phyloP scores from a whole-genome alignment of 2,329 filamentous ascomycete species.

The Escovopsis weberi region DNA sequence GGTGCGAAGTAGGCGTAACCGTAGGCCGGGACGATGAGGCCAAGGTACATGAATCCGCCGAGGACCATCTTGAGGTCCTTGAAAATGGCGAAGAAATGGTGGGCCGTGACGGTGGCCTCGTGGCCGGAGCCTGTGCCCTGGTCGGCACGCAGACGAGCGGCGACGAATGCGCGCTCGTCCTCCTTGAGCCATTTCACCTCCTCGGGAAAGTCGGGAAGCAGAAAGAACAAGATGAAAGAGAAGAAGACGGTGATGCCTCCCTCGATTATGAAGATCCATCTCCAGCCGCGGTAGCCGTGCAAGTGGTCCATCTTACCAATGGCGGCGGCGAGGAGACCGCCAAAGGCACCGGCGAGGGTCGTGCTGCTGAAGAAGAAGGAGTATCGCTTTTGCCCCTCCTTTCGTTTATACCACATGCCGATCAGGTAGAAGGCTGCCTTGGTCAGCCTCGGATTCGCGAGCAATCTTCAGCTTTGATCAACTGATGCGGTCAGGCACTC shows the following conservation, averaged over 20 bases:
- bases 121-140: constrained; percentile 47
- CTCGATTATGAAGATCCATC: constrained; percentile 75
- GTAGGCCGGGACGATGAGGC: constrained; percentile 63
- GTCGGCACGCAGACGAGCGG: constrained; percentile 51
- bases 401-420: constrained; percentile 79
- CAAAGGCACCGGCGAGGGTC: constrained; percentile 69
- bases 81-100: constrained; percentile 48
- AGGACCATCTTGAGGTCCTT: constrained; percentile 62
- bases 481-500: constrained; percentile 4
- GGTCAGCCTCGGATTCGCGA: background rate
- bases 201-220: constrained; percentile 61
- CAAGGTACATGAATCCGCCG: constrained; percentile 70
- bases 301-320: constrained; percentile 78
- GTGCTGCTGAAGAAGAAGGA: constrained; percentile 86
- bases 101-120: constrained; percentile 43
- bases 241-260: constrained; percentile 49
- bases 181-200: constrained; percentile 56
- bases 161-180: constrained; percentile 55
- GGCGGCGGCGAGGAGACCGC: constrained; percentile 68
- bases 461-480: background rate
- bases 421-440: constrained; percentile 48
- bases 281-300: constrained; percentile 56
- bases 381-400: constrained; percentile 82
- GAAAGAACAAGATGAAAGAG: constrained; percentile 50
- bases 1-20: constrained; percentile 67